phyloP scores from a whole-genome alignment of 2,329 filamentous ascomycete genomes.

The Sarocladium brachiariae region DNA sequence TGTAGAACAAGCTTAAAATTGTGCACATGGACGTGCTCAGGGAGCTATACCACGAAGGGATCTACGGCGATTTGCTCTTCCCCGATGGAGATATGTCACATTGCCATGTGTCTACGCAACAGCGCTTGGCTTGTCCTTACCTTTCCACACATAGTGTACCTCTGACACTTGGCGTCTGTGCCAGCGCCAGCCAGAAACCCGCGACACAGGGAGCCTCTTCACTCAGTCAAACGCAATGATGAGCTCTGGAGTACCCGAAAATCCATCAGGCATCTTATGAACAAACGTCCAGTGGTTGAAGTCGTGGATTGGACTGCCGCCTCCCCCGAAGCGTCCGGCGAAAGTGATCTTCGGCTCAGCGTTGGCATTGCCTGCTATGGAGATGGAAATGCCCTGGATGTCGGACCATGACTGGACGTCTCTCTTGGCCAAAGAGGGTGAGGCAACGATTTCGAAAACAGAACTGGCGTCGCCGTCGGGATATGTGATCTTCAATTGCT shows the following conservation, averaged over 20 bases:
- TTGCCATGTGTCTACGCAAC: too few species aligned
- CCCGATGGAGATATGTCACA: too few species aligned
- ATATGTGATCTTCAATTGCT: slow-evolving; percentile 43
- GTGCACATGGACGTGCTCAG: too few species aligned
- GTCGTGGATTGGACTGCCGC: slow-evolving; percentile 24
- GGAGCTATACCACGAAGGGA: too few species aligned
- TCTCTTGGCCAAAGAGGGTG: slow-evolving; percentile 34
- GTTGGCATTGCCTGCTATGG: slow-evolving; percentile 37
- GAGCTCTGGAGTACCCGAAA: slow-evolving; percentile 3
- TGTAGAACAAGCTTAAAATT: too few species aligned
- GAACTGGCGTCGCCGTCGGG: slow-evolving; percentile 42
- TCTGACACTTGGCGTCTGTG: too few species aligned
- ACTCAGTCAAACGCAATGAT: slow-evolving; percentile 7
- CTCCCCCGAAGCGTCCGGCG: slow-evolving; percentile 33
- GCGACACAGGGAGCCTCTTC: too few species aligned
- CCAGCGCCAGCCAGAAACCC: too few species aligned
- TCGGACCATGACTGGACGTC: slow-evolving; percentile 40
- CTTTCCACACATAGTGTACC: too few species aligned
- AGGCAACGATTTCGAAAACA: slow-evolving; percentile 43
- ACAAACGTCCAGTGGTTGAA: slow-evolving; percentile 42
- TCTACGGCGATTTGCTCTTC: too few species aligned
- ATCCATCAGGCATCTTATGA: slow-evolving; percentile 28
- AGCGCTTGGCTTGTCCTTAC: too few species aligned
- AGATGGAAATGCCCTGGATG: slow-evolving; percentile 39
- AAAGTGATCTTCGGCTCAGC: slow-evolving; percentile 33